Conservation (phyloP, 2,329 filamentous ascomycete genomes). For the Clonostachys solani region DNA sequence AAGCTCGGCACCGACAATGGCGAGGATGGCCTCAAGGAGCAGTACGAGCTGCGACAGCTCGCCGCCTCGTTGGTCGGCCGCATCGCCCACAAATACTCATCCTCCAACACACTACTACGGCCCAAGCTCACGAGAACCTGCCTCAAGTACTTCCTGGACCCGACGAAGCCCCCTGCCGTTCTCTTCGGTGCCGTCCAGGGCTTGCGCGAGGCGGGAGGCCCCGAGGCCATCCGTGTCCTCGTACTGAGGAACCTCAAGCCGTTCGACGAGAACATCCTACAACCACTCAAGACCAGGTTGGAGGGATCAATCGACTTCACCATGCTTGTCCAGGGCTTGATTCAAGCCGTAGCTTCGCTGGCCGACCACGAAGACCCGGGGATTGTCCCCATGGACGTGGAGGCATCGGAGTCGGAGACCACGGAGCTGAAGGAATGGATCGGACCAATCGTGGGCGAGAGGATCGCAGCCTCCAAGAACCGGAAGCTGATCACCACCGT, state of each 20-base stretch:
- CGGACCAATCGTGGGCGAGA: slow-evolving; percentile 47
- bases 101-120: slow-evolving; percentile 76
- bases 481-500: slow-evolving; percentile 43
- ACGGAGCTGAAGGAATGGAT: slow-evolving; percentile 49
- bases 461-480: slow-evolving; percentile 39
- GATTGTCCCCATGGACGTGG: slow-evolving; percentile 34
- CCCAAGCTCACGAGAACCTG: slow-evolving; percentile 90
- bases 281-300: slow-evolving; percentile 46
- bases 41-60: slow-evolving; percentile 81
- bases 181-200: slow-evolving; percentile 88
- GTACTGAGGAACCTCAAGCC: slow-evolving; percentile 51
- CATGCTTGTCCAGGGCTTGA: slow-evolving; percentile 50
- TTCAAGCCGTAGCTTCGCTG: slow-evolving; percentile 46
- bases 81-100: slow-evolving; percentile 77
- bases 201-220: slow-evolving; percentile 70
- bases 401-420: slow-evolving; percentile 26
- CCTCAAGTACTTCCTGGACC: slow-evolving; percentile 87
- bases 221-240: slow-evolving; percentile 52
- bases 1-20: slow-evolving; percentile 58
- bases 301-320: slow-evolving; percentile 46
- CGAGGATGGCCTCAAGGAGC: slow-evolving; percentile 45
- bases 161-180: slow-evolving; percentile 73
- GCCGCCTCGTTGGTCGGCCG: slow-evolving; percentile 77
- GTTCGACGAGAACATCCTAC: slow-evolving; percentile 48
- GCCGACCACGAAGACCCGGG: slow-evolving; percentile 22